Evolutionary conservation across 1,139 yeast species (phyloP).

Genomic region (Suhomyces atakaporum): DNA sequence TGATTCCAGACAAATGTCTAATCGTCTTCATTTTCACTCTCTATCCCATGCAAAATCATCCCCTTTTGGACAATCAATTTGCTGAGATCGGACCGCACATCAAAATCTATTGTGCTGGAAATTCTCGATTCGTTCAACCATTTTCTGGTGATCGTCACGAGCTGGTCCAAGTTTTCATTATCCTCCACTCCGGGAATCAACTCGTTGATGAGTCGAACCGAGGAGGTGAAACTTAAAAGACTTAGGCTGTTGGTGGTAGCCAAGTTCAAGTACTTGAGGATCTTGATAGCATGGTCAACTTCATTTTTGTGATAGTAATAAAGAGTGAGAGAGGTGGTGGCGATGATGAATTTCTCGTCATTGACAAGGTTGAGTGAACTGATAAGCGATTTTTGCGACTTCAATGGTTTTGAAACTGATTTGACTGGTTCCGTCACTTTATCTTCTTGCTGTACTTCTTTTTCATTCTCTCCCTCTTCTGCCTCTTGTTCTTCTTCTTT

Average conservation of each 20-base stretch:
- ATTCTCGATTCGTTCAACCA: slow-evolving; percentile 36
- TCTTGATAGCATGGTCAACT: slow-evolving; percentile 21
- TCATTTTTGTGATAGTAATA: slow-evolving; percentile 26
- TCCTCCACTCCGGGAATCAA: slow-evolving; percentile 27
- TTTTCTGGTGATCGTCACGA: slow-evolving; percentile 29
- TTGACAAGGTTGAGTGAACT: slow-evolving; percentile 35
- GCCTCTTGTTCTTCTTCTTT: slow-evolving; percentile 15
- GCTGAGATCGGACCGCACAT: slow-evolving; percentile 31
- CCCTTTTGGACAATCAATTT: slow-evolving; percentile 38
- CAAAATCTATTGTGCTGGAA: slow-evolving; percentile 22
- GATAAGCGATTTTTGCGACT: slow-evolving; percentile 27
- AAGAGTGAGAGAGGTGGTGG: slow-evolving; percentile 30
- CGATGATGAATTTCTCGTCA: slow-evolving; percentile 38
- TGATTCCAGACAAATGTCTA: too few relatives aligned
- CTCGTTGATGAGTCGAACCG: slow-evolving; percentile 29
- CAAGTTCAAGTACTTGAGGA: slow-evolving; percentile 31
- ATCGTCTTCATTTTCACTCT: slow-evolving; percentile 20
- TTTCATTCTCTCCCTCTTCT: slow-evolving; percentile 5
- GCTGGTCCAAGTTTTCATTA: slow-evolving; percentile 28
- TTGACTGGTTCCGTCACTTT: too few relatives aligned
- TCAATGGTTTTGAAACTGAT: too few relatives aligned
- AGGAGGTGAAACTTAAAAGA: slow-evolving; percentile 34
- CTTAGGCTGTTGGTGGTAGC: slow-evolving; percentile 14
- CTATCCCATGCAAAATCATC: slow-evolving; percentile 35
- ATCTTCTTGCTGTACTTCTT: slow-evolving; percentile 1